Conservation (phyloP, 2,329 filamentous ascomycete species). For the Balansia obtecta region DNA sequence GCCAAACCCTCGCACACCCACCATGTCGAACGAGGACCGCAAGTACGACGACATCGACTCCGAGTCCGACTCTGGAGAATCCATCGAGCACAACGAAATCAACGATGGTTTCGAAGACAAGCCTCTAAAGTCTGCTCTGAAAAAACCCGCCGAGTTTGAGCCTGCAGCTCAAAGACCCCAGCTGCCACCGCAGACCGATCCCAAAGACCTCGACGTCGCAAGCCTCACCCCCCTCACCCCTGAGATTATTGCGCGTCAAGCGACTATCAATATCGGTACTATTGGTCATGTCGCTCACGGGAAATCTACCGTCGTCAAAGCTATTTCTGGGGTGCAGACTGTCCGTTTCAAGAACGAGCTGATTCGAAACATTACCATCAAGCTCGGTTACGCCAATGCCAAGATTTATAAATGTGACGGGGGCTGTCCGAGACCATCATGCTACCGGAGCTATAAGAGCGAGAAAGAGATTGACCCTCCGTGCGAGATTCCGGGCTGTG, state of each 20-base stretch:
- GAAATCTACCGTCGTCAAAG: slow-evolving; percentile 97
- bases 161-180: slow-evolving; percentile 40
- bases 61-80: slow-evolving; percentile 56
- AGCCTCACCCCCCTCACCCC: slow-evolving; percentile 75
- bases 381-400: slow-evolving; percentile 97
- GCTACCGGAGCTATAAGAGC: slow-evolving; percentile 95
- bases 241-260: slow-evolving; percentile 95
- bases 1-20: slow-evolving; percentile 13
- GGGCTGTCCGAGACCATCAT: slow-evolving; percentile 83
- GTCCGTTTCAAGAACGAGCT: slow-evolving; percentile 99
- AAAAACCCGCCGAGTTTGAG: slow-evolving; percentile 50
- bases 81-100: slow-evolving; percentile 44
- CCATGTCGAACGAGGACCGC: slow-evolving; percentile 46
- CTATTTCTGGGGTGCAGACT: slow-evolving; percentile 96
- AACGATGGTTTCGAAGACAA: slow-evolving; percentile 49
- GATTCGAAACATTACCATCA: slow-evolving; percentile 99
- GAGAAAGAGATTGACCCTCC: slow-evolving; percentile 97
- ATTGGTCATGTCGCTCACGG: slow-evolving; percentile 98
- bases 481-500: slow-evolving; percentile 87
- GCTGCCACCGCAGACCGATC: slow-evolving; percentile 82
- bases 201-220: slow-evolving; percentile 73
- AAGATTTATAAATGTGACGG: slow-evolving; percentile 99
- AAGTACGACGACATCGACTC: slow-evolving; percentile 65
- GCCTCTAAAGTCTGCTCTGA: slow-evolving; percentile 73
- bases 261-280: slow-evolving; percentile 97